Evolutionary conservation across 495 filamentous ascomycete species (phyloP), one percentile per base, ranked within the genome.

Genomic region (Penicillium fimorum): DNA sequence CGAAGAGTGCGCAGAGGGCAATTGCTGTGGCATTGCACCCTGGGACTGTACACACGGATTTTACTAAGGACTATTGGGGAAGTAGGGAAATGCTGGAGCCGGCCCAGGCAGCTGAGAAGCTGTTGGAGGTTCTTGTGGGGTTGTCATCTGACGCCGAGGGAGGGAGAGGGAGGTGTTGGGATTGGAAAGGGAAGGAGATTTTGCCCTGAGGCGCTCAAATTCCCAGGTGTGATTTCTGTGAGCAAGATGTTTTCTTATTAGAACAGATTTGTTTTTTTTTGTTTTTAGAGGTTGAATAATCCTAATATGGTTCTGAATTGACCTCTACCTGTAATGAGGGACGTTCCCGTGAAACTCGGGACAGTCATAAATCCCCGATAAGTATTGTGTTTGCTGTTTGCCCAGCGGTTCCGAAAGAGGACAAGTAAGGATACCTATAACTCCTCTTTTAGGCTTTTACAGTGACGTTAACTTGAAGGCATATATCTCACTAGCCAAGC

Each of bases 1-100:
- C 71, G 17, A 72, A 73, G 13, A 77, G 79, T 41, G 83, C 77
- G 1, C 78, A 79, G 4, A 83, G 80, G 41, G 87, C 85, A 1
- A 73, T 92, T 57, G 80, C 80, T 0, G 72, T 96, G 5, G 80
- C 77, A n/a, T 74, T 93, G 68, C 90, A 95, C 73, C 91, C 90
- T 5, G 90, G 91, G 2, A 94, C 89, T 9, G 90, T 95, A 38
- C 84, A 82, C 69, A 92, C 89, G 43, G 85, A 79, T 12, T 72
- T 95, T 61, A 90, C 85, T 46, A 78, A 72, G 60, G 86, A 85
- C 41, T 93, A 87, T 64, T 92, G 87, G 89, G 77, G 64, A 63
- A 64, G 76, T 41, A 76, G 80, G 55, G 82, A 80, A 45, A 84
- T 84, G 75, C 59, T 92, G 51, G 78, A 76, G 12, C 71, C 83